A percentile compares a stretch with the other conserved stretches of the same genome.
Evolutionary conservation across 1,284 basidiomycete genomes (phyloP).

Genomic region (Somion occarium): DNA sequence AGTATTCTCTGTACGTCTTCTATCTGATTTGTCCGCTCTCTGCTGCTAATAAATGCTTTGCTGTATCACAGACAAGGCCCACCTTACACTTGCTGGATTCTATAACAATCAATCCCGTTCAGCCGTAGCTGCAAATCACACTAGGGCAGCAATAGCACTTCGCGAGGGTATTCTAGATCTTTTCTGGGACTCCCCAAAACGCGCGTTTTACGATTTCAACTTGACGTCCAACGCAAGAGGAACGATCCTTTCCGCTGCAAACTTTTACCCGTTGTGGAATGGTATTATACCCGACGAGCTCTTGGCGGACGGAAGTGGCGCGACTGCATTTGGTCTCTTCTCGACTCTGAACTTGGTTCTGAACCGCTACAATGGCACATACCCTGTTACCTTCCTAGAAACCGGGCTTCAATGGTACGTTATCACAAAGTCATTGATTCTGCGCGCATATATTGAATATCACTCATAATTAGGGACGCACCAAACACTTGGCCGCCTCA

Average conservation of each 20-base stretch:
- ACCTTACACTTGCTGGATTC: slow-evolving; percentile 57
- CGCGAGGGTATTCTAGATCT: slow-evolving; percentile 78
- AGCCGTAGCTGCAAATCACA: slow-evolving; percentile 48
- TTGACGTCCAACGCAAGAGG: slow-evolving; percentile 60
- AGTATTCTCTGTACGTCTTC: slow-evolving; percentile 71
- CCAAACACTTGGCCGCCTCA: slow-evolving; percentile 86
- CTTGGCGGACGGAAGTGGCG: slow-evolving; percentile 36
- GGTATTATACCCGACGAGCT: slow-evolving; percentile 78
- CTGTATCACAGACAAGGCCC: slow-evolving; percentile 51
- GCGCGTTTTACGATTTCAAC: slow-evolving; percentile 90
- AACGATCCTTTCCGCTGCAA: slow-evolving; percentile 62
- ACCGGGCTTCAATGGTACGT: slow-evolving; percentile 79
- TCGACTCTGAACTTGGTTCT: slow-evolving; percentile 72
- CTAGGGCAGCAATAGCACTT: slow-evolving; percentile 51
- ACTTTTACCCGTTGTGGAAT: slow-evolving; percentile 86
- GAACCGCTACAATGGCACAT: slow-evolving; percentile 81
- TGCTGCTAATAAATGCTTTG: background rate
- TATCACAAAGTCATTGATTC: slow-evolving; percentile 11
- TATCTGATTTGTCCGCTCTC: background rate
- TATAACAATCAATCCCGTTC: slow-evolving; percentile 47
- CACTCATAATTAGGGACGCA: slow-evolving; percentile 49
- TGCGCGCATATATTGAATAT: no score
- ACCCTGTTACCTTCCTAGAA: slow-evolving; percentile 69
- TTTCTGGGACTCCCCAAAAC: slow-evolving; percentile 77
- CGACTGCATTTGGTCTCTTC: slow-evolving; percentile 71